Conservation (phyloP, 306 rosid genomes). For the Hippophae tibetana region DNA sequence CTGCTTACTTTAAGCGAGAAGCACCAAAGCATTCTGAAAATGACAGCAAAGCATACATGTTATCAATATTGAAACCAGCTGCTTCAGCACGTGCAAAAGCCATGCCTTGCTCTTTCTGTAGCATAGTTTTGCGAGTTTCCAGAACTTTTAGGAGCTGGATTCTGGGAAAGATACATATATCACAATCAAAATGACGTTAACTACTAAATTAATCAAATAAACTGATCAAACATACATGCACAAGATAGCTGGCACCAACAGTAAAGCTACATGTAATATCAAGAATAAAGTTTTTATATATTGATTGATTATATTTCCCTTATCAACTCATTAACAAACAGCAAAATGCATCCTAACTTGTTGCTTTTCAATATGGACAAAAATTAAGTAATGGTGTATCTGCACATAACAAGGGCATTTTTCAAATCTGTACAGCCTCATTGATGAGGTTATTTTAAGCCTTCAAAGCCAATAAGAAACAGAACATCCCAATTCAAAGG, state of each 20-base stretch:
- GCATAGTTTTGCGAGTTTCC: constrained; percentile 76
- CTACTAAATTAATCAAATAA: not conserved
- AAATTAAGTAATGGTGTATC: too few relatives aligned
- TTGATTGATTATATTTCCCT: not conserved
- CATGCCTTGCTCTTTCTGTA: constrained; percentile 99
- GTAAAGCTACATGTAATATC: not conserved
- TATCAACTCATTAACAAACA: too few relatives aligned
- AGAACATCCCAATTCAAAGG: too few relatives aligned
- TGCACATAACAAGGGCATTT: too few relatives aligned
- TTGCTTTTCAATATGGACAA: too few relatives aligned
- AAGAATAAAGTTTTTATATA: not conserved
- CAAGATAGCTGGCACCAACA: not conserved
- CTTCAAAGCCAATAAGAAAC: too few relatives aligned
- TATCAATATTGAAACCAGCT: constrained; percentile 86
- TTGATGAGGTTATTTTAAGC: too few relatives aligned
- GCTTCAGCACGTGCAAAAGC: constrained; percentile 99
- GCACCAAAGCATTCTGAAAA: constrained; percentile 94
- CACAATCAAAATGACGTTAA: constrained; percentile 13
- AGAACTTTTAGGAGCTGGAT: constrained; percentile 89
- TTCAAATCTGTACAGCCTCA: too few relatives aligned
- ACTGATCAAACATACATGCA: constrained; percentile 1
- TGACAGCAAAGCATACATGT: constrained; percentile 60
- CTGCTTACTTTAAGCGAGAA: constrained; percentile 65
- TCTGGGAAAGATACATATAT: constrained; percentile 33
- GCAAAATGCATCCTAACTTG: too few relatives aligned